These are phyloP conservation scores for Sporodiniella umbellata DNA, from an alignment of 371 early-diverging fungal species.

Conservation along the genomic window DNA sequence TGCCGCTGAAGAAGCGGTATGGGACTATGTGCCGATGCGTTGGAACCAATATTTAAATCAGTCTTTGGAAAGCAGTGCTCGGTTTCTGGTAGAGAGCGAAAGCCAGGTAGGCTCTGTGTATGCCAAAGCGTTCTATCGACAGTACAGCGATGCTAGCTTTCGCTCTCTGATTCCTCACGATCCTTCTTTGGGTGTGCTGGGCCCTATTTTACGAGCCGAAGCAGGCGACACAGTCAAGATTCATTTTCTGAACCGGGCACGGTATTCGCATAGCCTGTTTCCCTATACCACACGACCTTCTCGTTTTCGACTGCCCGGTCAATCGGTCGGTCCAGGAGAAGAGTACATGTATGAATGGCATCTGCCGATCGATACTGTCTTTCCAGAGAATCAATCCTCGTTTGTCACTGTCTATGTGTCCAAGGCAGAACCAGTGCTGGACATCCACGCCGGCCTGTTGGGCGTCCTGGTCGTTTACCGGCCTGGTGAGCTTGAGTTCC, in stretches of 20 bases:
- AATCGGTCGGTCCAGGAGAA: slow-evolving; percentile 28
- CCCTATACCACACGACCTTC: slow-evolving; percentile 20
- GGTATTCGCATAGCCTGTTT: slow-evolving; percentile 43
- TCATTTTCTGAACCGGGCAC: slow-evolving; percentile 39
- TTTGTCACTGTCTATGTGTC: slow-evolving; percentile 48
- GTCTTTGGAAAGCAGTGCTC: slow-evolving; percentile 17
- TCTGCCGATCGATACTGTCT: slow-evolving; percentile 25
- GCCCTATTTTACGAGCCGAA: slow-evolving; percentile 52
- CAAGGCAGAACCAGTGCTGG: slow-evolving; percentile 24
- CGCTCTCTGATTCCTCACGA: slow-evolving; percentile 27
- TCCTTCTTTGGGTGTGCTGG: slow-evolving; percentile 37
- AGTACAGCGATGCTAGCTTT: slow-evolving; percentile 42
- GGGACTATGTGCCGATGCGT: slow-evolving; percentile 47
- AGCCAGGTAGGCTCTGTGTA: slow-evolving; percentile 42
- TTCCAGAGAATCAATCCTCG: slow-evolving; percentile 31
- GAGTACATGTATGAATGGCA: slow-evolving; percentile 47
- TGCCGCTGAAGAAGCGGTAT: slow-evolving; percentile 44
- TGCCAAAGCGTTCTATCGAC: slow-evolving; percentile 37
- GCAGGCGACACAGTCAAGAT: slow-evolving; percentile 47
- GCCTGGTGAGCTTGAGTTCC: slow-evolving; percentile 24
- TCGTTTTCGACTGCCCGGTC: slow-evolving; percentile 11
- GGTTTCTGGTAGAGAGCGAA: slow-evolving; percentile 9
- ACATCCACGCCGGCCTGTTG: slow-evolving; percentile 44
- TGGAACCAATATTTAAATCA: slow-evolving; percentile 29
- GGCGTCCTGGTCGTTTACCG: slow-evolving; percentile 49